These are phyloP conservation scores for Goffeauzyma gilvescens DNA, from an alignment of 768 basidiomycete genomes.

Conservation along the genomic window DNA sequence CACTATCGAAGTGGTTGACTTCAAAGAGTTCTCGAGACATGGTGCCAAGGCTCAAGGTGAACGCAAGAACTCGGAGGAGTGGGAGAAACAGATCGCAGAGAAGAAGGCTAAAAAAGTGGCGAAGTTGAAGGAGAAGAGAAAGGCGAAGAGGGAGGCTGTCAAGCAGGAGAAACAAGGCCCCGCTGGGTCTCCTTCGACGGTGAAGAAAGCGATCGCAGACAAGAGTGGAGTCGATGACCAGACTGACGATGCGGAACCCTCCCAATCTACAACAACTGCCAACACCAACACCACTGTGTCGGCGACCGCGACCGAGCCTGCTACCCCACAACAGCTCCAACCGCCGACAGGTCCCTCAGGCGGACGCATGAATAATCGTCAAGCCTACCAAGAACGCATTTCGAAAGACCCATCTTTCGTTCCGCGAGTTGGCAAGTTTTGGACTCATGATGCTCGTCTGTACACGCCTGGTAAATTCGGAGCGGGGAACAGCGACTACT, in stretches of 20 bases:
- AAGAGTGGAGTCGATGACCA: not conserved
- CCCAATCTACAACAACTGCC: not conserved
- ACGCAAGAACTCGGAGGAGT: too few species aligned
- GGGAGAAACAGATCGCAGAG: too few species aligned
- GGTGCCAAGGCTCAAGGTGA: too few species aligned
- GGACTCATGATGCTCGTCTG: constrained; percentile 83
- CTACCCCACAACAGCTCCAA: constrained; percentile 3
- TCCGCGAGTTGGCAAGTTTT: constrained; percentile 78
- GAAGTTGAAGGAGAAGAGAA: not conserved
- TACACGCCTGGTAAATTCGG: constrained; percentile 21
- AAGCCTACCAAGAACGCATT: constrained; percentile 66
- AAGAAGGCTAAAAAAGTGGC: not conserved
- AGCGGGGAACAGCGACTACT: constrained; percentile 13
- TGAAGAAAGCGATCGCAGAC: not conserved
- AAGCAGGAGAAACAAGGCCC: too few species aligned
- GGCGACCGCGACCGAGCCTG: not conserved
- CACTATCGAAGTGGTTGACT: too few species aligned
- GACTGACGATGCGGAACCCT: not conserved
- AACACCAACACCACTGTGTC: not conserved
- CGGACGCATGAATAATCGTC: constrained; percentile 46
- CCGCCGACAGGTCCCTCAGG: constrained; percentile 22
- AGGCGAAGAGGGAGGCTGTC: too few species aligned
- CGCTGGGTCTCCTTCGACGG: not conserved
- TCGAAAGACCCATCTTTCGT: constrained; percentile 72
- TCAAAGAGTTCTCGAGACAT: too few species aligned